Base-by-base conservation (phyloP, 2,329 filamentous ascomycete genomes). In the Colletotrichum plurivorum region DNA sequence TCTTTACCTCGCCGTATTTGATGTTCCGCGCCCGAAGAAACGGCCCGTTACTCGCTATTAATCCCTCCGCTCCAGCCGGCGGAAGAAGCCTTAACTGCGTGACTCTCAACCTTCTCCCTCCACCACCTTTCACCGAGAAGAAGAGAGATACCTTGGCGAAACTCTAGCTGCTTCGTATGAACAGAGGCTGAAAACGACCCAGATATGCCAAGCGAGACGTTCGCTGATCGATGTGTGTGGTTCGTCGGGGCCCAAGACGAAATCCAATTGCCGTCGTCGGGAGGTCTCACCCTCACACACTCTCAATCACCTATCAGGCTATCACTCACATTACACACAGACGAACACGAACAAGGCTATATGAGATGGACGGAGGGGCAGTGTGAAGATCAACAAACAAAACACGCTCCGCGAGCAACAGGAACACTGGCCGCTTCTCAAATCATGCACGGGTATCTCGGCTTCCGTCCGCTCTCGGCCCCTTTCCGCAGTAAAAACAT, bases 361-460 rank as follows among this genome's bases (percentile, higher is more conserved):
- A 41, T 18, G 27, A 22, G 41, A 57, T 16, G 25, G 20, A 27
- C 16, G 22, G 22, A 27, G 16, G 52, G 9, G 15, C 7, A 39
- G 31, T 22, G n/a, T n/a, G 13, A 36, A 2, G 49, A 31, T 15
- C 8, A 53, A 16, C 36, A 22, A 62, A 54, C 20, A 22, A 54
- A 53, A 31, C 22, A 54, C 45, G 49, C 22, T 25, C 22, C 31
- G 25, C 16, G 5, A 60, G 13, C 48, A 51, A 54, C 31, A 36
- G 31, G 31, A 36, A 36, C 8, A 36, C 22, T 25, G 8, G 41
- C 12, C 48, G 20, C 20, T 25, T 27, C 41, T 60, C 62, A 49
- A 56, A 45, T 60, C 55, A 51, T 60, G 55, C 54, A 58, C 66
- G 66, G 66, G 54, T 66, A 66, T 69, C 49, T 66, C 62, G 66